Evolutionary conservation across 2,329 filamentous ascomycete species (phyloP).

Genomic region (Penicillium aurantiogriseum): DNA sequence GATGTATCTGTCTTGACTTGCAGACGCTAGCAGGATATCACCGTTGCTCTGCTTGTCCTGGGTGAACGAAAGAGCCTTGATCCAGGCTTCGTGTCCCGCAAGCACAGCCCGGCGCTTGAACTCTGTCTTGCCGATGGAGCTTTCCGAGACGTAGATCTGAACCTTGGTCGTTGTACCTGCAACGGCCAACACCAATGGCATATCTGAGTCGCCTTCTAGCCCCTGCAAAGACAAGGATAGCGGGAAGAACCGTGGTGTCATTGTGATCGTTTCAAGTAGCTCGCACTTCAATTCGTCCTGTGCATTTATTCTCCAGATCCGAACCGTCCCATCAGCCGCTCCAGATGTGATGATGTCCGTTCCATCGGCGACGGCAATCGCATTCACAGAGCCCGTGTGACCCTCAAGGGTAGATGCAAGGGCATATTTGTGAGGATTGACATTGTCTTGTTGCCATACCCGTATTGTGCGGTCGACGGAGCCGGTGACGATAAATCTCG

Average conservation of each 20-base stretch:
- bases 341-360: conserved; percentile 56
- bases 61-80: conserved; percentile 78
- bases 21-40: conserved; percentile 82
- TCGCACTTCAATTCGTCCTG: conserved; percentile 38
- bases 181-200: conserved; percentile 67
- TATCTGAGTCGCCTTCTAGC: conserved; percentile 54
- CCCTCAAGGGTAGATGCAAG: conserved; percentile 55
- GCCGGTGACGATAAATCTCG: conserved; percentile 69
- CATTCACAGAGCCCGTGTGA: conserved; percentile 74
- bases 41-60: conserved; percentile 56
- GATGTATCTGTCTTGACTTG: conserved; percentile 96
- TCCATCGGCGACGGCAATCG: conserved; percentile 50
- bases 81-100: conserved; percentile 90
- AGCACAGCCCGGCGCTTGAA: conserved; percentile 76
- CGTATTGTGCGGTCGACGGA: conserved; percentile 76
- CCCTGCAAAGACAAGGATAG: conserved; percentile 68
- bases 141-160: conserved; percentile 69
- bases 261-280: conserved; percentile 68
- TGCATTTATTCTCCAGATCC: conserved; percentile 64
- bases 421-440: conserved; percentile 35
- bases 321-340: conserved; percentile 62
- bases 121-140: conserved; percentile 38
- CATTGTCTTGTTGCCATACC: conserved; percentile 52
- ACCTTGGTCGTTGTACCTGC: conserved; percentile 81
- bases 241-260: conserved; percentile 78